phyloP scores from a whole-genome alignment of 169 alveolate species.

The Eimeria praecox region DNA sequence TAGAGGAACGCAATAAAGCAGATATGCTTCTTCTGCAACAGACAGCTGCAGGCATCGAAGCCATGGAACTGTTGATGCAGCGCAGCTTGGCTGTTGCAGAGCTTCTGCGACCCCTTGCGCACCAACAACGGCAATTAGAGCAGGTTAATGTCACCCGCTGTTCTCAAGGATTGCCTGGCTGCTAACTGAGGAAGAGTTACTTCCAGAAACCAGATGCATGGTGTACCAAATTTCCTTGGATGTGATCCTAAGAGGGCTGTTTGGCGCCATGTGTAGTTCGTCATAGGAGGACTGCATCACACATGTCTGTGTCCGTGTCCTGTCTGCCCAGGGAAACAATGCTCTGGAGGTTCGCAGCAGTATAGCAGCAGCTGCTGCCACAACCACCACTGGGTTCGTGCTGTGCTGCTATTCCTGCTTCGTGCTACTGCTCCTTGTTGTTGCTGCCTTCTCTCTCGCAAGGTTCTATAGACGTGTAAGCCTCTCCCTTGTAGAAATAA shows the following conservation, averaged over 20 bases:
- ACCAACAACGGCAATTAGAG: conserved; percentile 58
- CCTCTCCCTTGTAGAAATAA: neutral
- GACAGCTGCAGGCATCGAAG: conserved; percentile 15
- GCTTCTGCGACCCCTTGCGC: conserved; percentile 59
- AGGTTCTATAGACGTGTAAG: conserved; percentile 37
- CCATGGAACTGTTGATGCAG: conserved; percentile 36
- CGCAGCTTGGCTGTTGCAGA: conserved; percentile 48
- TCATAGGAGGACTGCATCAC: neutral
- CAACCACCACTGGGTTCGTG: conserved; percentile 49
- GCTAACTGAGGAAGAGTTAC: neutral
- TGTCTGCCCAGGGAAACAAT: neutral
- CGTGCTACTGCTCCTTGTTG: conserved; percentile 48
- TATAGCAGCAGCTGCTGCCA: conserved; percentile 33
- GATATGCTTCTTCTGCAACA: conserved; percentile 34
- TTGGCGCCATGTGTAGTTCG: neutral
- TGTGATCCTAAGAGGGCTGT: neutral
- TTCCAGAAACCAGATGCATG: neutral
- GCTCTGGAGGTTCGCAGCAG: neutral
- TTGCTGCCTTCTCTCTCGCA: conserved; percentile 59
- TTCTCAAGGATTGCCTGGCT: neutral
- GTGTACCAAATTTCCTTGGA: neutral
- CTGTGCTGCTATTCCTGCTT: conserved; percentile 66
- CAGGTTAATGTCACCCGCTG: neutral
- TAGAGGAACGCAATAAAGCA: conserved; percentile 41
- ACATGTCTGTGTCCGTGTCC: neutral